Percentiles rank a stretch among this genome's conserved stretches.
Evolutionary conservation across 495 filamentous ascomycete species (phyloP).

Genomic region (Articulospora tetracladia): DNA sequence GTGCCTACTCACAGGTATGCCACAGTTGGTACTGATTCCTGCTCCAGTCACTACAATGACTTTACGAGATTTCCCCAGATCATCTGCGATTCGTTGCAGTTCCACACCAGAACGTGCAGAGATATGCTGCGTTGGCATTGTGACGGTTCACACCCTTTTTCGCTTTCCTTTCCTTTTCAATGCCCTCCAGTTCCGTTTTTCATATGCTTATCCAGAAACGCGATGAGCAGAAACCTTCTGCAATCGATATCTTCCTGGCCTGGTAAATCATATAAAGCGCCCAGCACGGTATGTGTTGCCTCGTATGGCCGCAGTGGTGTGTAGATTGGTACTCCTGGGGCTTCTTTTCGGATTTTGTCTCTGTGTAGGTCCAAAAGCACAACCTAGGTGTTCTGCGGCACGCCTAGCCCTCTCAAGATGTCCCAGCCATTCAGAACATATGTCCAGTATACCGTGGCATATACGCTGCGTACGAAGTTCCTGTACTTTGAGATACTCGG

Average conservation of each 20-base stretch:
- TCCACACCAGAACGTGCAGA: slow-evolving; percentile 41
- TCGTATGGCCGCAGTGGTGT: too few relatives aligned
- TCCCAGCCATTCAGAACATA: neutral
- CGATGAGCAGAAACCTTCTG: neutral
- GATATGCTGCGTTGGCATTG: slow-evolving; percentile 54
- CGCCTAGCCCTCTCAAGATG: neutral
- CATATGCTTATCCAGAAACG: neutral
- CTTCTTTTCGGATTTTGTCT: too few relatives aligned
- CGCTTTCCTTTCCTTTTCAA: neutral
- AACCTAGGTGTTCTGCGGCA: neutral
- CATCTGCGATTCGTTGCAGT: slow-evolving; percentile 58
- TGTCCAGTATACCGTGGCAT: neutral
- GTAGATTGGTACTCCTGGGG: too few relatives aligned
- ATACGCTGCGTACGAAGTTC: neutral
- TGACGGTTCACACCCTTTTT: slow-evolving; percentile 2
- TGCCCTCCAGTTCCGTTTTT: neutral
- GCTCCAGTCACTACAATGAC: slow-evolving; percentile 66
- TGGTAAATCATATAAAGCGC: too few relatives aligned
- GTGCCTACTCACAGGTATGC: slow-evolving; percentile 55
- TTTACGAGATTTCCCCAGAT: slow-evolving; percentile 55
- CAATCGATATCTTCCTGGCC: too few relatives aligned
- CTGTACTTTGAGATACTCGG: neutral
- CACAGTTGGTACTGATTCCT: slow-evolving; percentile 70
- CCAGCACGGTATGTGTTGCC: too few relatives aligned
- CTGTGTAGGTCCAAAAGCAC: neutral